Conservation (phyloP, 2,329 filamentous ascomycete genomes). For the Claviceps capensis region DNA sequence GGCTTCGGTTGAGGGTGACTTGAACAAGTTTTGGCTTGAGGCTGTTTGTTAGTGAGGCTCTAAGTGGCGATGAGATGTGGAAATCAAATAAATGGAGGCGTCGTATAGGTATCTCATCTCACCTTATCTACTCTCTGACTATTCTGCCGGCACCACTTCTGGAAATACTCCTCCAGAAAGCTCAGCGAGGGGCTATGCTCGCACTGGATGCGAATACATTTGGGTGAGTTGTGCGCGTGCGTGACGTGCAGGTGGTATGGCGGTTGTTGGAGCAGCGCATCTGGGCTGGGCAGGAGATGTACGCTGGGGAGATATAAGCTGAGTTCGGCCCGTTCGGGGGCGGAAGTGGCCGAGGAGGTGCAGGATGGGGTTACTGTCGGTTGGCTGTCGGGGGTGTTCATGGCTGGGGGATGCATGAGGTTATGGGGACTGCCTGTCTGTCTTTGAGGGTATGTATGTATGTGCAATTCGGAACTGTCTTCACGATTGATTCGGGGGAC, state of each 20-base stretch:
- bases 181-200: slow-evolving; percentile 33
- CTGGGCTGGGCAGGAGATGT: slow-evolving; percentile 28
- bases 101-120: not conserved
- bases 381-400: too few relatives aligned
- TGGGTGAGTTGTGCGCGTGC: slow-evolving; percentile 13
- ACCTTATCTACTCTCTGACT: slow-evolving; percentile 22
- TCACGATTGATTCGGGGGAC: too few relatives aligned
- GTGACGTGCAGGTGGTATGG: slow-evolving; percentile 33
- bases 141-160: slow-evolving; percentile 32
- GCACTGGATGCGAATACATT: slow-evolving; percentile 26
- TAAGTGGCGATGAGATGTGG: too few relatives aligned
- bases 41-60: not conserved
- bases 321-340: not conserved
- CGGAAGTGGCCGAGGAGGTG: not conserved
- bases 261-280: slow-evolving; percentile 32
- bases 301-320: slow-evolving; percentile 22
- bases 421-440: too few relatives aligned
- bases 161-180: slow-evolving; percentile 31
- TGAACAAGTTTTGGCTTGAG: slow-evolving; percentile 27
- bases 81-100: too few relatives aligned
- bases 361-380: not conserved
- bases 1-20: slow-evolving; percentile 28
- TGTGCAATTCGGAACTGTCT: too few relatives aligned
- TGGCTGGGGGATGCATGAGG: too few relatives aligned
- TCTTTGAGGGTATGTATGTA: too few relatives aligned